These are phyloP conservation scores for baker's yeast (Saccharomyces cerevisiae) DNA, from an alignment of 805 yeast species.

Conservation along the genomic window DNA sequence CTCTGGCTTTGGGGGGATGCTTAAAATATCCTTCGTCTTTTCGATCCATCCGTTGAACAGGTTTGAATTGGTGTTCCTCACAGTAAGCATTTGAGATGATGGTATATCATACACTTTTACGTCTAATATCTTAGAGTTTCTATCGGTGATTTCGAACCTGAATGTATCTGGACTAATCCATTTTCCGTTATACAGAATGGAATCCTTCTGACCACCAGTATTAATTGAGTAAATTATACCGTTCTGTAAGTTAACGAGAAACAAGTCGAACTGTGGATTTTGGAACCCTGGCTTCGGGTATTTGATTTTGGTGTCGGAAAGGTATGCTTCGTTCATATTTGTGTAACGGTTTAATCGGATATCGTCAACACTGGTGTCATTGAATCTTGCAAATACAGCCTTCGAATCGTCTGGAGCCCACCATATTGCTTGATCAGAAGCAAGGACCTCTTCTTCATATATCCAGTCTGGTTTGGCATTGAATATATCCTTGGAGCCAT, in stretches of 20 bases:
- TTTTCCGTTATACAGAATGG: slow-evolving; percentile 50
- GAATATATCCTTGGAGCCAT: slow-evolving; percentile 64
- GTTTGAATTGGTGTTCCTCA: slow-evolving; percentile 38
- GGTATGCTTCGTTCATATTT: slow-evolving; percentile 36
- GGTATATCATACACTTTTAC: slow-evolving; percentile 38
- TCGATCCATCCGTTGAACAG: slow-evolving; percentile 53
- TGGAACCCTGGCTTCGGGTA: slow-evolving; percentile 69
- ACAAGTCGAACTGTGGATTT: slow-evolving; percentile 48
- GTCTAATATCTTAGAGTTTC: slow-evolving; percentile 50
- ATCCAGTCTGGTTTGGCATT: slow-evolving; percentile 94
- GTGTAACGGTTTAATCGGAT: slow-evolving; percentile 47
- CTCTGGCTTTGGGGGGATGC: slow-evolving; percentile 32
- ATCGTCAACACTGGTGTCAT: slow-evolving; percentile 52
- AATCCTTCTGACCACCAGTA: slow-evolving; percentile 19
- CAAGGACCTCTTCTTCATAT: slow-evolving; percentile 82
- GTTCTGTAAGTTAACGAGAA: slow-evolving; percentile 33
- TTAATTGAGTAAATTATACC: slow-evolving; percentile 19
- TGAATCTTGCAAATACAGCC: slow-evolving; percentile 45
- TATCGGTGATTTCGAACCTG: slow-evolving; percentile 52
- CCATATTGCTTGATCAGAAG: slow-evolving; percentile 66
- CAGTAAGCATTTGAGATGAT: slow-evolving; percentile 27
- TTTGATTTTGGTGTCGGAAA: slow-evolving; percentile 38
- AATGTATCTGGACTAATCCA: slow-evolving; percentile 49
- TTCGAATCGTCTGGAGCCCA: slow-evolving; percentile 72
- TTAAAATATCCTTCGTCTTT: slow-evolving; percentile 36